phyloP scores from a whole-genome alignment of 1,284 basidiomycete genomes.

The Trichosporon asahii region DNA sequence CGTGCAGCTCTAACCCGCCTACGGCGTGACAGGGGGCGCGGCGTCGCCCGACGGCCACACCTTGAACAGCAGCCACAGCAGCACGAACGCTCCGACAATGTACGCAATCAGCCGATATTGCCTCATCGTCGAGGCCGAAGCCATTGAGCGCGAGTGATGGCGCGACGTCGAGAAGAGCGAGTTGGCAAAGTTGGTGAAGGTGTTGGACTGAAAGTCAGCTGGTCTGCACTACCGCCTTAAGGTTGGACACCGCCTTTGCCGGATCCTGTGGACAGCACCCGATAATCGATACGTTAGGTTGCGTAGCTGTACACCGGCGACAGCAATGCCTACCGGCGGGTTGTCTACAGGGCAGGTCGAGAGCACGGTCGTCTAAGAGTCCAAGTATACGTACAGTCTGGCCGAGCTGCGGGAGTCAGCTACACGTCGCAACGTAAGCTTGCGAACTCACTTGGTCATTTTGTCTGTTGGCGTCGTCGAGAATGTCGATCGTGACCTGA shows the following conservation, averaged over 20 bases:
- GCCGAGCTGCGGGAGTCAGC: neutral
- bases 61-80: constrained; percentile 43
- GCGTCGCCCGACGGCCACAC: constrained; percentile 28
- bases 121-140: constrained; percentile 38
- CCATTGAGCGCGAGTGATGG: constrained; percentile 46
- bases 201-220: constrained; percentile 35
- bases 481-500: constrained; percentile 51
- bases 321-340: too few relatives aligned
- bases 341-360: neutral
- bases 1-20: neutral
- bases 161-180: constrained; percentile 49
- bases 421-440: too few relatives aligned
- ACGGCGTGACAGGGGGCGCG: neutral
- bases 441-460: constrained; percentile 35
- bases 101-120: constrained; percentile 49
- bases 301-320: too few relatives aligned
- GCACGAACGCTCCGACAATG: constrained; percentile 40
- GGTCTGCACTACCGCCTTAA: neutral
- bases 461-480: constrained; percentile 47
- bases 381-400: neutral
- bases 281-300: too few relatives aligned
- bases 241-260: neutral
- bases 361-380: neutral
- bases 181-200: constrained; percentile 45
- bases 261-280: neutral